These are phyloP conservation scores for Fusarium sp. DNA, from an alignment of 2,329 filamentous ascomycete genomes.

Conservation along the genomic window DNA sequence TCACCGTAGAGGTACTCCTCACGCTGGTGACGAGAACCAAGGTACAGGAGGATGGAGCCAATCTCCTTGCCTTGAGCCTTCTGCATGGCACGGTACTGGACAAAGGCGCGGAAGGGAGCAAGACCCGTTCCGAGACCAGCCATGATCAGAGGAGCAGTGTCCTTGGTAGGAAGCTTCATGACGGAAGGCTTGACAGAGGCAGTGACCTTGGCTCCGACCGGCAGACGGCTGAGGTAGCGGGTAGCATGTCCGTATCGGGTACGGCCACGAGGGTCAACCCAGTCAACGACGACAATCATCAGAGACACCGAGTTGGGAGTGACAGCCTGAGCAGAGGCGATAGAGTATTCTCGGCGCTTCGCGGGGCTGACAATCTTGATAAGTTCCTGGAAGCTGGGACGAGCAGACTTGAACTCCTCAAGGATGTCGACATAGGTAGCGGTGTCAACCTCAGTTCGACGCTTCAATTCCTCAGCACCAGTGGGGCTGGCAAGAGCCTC, in stretches of 20 bases:
- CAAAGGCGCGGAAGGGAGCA: conserved; percentile 98
- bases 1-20: conserved; percentile 99
- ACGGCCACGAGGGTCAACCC: conserved; percentile 89
- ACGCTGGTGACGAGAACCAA: conserved; percentile 95
- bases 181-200: conserved; percentile 97
- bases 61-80: conserved; percentile 98
- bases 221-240: conserved; percentile 83
- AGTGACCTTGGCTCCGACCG: conserved; percentile 81
- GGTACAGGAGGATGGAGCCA: conserved; percentile 92
- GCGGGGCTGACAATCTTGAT: conserved; percentile 87
- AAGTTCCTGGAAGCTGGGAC: conserved; percentile 88
- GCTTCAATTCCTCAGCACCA: conserved; percentile 91
- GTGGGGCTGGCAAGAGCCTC: conserved; percentile 80
- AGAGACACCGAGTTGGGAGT: conserved; percentile 89
- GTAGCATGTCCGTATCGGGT: conserved; percentile 94
- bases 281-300: conserved; percentile 97
- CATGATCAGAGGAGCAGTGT: conserved; percentile 97
- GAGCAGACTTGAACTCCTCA: conserved; percentile 89
- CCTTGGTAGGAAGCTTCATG: conserved; percentile 94
- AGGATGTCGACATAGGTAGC: conserved; percentile 92
- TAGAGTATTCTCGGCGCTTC: conserved; percentile 99
- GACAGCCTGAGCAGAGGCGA: conserved; percentile 95
- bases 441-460: conserved; percentile 89
- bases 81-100: conserved; percentile 97
- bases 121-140: conserved; percentile 97